phyloP scores from a whole-genome alignment of 2,329 filamentous ascomycete genomes.

The Aaosphaeria arxii region DNA sequence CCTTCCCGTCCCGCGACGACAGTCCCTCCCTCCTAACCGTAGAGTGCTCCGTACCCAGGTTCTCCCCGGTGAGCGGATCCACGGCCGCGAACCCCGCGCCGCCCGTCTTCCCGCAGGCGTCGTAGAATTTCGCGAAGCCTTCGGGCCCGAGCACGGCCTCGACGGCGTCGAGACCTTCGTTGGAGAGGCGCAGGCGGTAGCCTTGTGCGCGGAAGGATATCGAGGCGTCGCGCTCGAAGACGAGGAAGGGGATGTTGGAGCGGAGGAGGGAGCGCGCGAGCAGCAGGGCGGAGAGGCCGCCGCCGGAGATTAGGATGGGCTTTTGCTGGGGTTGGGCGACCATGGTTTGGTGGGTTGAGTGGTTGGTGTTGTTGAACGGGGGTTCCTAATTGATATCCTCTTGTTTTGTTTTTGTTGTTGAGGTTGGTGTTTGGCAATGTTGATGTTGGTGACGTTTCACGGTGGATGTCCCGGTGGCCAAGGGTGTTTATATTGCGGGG shows the following conservation, averaged over 20 bases:
- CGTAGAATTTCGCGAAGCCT: constrained; percentile 56
- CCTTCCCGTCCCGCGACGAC: constrained; percentile 54
- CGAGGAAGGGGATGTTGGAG: constrained; percentile 28
- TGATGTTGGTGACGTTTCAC: too few species aligned
- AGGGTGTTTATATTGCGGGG: too few species aligned
- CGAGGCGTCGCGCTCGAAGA: constrained; percentile 43
- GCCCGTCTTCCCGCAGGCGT: constrained; percentile 58
- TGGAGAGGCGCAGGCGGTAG: constrained; percentile 58
- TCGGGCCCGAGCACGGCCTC: constrained; percentile 54
- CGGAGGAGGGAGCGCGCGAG: constrained; percentile 27
- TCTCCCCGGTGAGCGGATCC: constrained; percentile 54
- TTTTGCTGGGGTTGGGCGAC: constrained; percentile 14
- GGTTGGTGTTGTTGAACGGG: too few species aligned
- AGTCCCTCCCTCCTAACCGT: constrained; percentile 32
- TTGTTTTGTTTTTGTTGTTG: too few species aligned
- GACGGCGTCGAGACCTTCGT: constrained; percentile 58
- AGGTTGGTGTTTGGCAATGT: too few species aligned
- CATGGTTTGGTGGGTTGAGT: too few species aligned
- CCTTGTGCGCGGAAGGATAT: constrained; percentile 60
- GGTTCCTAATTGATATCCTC: too few species aligned
- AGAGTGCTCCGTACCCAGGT: constrained; percentile 20
- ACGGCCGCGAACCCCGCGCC: constrained; percentile 52
- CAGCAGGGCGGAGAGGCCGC: constrained; percentile 29
- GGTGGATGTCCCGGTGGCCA: too few species aligned
- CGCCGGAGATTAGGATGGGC: constrained; percentile 41